phyloP scores from a whole-genome alignment of 345 rosid genomes.

The Alliaria petiolata region DNA sequence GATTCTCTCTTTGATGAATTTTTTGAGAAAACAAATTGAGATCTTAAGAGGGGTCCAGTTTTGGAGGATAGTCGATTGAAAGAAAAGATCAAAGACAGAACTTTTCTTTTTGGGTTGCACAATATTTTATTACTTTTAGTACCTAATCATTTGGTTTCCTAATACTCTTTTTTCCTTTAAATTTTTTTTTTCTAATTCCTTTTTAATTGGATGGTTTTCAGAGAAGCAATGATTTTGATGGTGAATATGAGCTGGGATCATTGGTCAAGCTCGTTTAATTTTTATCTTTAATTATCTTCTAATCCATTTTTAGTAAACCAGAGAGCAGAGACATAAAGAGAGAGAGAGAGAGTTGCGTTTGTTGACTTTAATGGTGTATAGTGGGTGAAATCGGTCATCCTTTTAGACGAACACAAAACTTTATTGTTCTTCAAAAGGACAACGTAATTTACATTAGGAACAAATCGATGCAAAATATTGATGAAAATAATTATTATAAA shows the following conservation, averaged over 20 bases:
- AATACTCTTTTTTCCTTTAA: no score
- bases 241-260: conserved; percentile 4
- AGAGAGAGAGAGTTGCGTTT: no score
- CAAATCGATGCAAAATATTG: no score
- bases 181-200: background rate
- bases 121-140: background rate
- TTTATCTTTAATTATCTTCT: conserved; percentile 5
- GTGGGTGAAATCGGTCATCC: no score
- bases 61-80: conserved; percentile 1
- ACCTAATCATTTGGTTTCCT: conserved; percentile 9
- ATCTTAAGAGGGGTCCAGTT: conserved; percentile 21
- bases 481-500: no score
- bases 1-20: background rate
- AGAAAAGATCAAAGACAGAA: conserved; percentile 28
- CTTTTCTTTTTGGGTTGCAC: background rate
- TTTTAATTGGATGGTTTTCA: conserved; percentile 7
- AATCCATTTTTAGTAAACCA: conserved; percentile 13
- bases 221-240: conserved; percentile 3
- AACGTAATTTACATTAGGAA: no score
- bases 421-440: no score
- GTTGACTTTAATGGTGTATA: no score
- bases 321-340: no score
- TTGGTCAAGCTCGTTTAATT: conserved; percentile 1
- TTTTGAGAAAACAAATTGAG: background rate
- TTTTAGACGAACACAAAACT: no score